A percentile compares a stretch with the other conserved stretches of the same genome.
Conservation (phyloP, 176 grass and related monocot genomes). For the Raddia guianensis region DNA sequence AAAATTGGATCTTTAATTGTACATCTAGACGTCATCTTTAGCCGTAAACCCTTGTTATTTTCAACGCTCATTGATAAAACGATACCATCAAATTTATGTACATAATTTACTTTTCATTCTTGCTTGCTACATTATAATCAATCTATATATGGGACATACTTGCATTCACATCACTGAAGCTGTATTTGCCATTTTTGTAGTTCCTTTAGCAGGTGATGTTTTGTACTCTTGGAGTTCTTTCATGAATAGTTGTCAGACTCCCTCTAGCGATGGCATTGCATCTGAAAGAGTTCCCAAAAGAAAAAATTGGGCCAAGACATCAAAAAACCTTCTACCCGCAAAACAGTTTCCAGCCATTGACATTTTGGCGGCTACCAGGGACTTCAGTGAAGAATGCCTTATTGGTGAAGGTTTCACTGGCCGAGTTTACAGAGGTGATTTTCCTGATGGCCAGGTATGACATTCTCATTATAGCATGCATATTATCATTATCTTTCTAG, state of each 20-base stretch:
- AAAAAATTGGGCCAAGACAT: slow-evolving; percentile 65
- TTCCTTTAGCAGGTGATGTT: slow-evolving; percentile 50
- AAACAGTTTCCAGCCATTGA: slow-evolving; percentile 70
- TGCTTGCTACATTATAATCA: slow-evolving; percentile 4
- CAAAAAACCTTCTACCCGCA: slow-evolving; percentile 65
- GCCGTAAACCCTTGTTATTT: slow-evolving; percentile 4
- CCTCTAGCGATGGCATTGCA: slow-evolving; percentile 43
- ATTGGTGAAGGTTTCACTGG: slow-evolving; percentile 85
- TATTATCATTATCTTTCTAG: background rate
- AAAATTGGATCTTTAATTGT: background rate
- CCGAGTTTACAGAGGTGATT: slow-evolving; percentile 87
- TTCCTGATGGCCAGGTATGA: slow-evolving; percentile 86
- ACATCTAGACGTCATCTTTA: slow-evolving; percentile 19
- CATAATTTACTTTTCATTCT: slow-evolving; percentile 12
- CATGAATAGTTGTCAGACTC: slow-evolving; percentile 39
- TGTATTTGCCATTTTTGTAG: slow-evolving; percentile 46
- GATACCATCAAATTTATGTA: slow-evolving; percentile 28
- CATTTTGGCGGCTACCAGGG: slow-evolving; percentile 72
- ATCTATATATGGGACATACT: slow-evolving; percentile 17
- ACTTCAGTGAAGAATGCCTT: slow-evolving; percentile 81
- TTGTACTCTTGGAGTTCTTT: slow-evolving; percentile 54
- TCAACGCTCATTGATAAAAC: background rate
- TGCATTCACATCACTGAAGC: slow-evolving; percentile 36
- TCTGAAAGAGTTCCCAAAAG: slow-evolving; percentile 60
- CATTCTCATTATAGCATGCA: slow-evolving; percentile 2